These are phyloP conservation scores for Paecilomyces dactylethromorphus DNA, from an alignment of 2,329 filamentous ascomycete genomes.

Conservation along the genomic window DNA sequence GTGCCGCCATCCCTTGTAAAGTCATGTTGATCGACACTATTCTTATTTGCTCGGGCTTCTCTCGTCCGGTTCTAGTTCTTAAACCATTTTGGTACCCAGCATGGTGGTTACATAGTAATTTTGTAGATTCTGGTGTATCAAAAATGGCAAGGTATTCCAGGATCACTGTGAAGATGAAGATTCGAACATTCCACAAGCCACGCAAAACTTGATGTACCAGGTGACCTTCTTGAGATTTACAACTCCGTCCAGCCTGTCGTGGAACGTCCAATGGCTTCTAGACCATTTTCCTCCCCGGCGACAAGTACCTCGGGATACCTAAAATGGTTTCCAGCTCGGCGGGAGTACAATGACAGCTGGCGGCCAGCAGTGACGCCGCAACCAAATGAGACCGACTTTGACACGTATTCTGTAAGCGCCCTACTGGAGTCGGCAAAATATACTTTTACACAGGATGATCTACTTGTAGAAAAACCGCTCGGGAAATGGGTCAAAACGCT, in stretches of 20 bases:
- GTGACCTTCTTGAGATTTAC: background rate
- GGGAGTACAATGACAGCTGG: background rate
- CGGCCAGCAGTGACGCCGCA: background rate
- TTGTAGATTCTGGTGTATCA: too few species aligned
- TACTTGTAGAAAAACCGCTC: background rate
- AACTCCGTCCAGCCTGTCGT: background rate
- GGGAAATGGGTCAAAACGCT: background rate
- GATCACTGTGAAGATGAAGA: background rate
- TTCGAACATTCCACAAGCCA: background rate
- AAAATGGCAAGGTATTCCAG: too few species aligned
- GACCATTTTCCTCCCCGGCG: background rate
- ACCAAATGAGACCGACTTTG: too few species aligned
- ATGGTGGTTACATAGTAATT: too few species aligned
- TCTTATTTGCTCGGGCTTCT: background rate
- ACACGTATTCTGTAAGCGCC: too few species aligned
- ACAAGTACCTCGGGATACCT: background rate
- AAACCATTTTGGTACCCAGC: background rate
- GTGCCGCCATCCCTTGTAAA: background rate
- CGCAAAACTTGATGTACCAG: background rate
- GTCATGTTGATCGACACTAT: background rate
- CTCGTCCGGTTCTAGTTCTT: background rate
- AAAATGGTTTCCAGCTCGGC: background rate
- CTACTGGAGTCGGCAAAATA: too few species aligned
- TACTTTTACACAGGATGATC: background rate
- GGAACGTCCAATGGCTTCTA: background rate